Conservation (phyloP, 2,329 filamentous ascomycete genomes). For the Nigrospora sphaerica region DNA sequence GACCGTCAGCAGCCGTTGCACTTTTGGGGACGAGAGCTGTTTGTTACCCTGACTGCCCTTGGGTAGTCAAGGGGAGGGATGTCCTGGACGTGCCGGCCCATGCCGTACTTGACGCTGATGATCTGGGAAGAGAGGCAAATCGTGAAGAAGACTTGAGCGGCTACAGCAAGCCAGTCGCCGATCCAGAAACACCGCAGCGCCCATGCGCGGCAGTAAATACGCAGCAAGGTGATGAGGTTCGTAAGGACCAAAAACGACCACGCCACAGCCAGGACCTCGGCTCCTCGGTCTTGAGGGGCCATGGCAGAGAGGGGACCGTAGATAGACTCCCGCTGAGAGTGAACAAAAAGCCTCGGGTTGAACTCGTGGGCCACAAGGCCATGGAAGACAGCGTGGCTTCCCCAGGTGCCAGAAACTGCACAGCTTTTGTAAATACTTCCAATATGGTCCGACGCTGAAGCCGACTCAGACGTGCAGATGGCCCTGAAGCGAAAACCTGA, state of each 20-base stretch:
- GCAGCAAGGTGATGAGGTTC: slow-evolving; percentile 19
- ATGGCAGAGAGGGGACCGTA: no score
- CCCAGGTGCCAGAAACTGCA: no score
- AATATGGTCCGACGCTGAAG: no score
- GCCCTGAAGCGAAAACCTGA: no score
- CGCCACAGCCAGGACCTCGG: slow-evolving; percentile 16
- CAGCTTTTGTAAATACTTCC: no score
- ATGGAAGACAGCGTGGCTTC: no score
- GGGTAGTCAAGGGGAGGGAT: slow-evolving; percentile 10
- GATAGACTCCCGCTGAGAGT: no score
- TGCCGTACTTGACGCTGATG: slow-evolving; percentile 17
- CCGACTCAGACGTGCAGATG: no score
- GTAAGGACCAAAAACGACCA: slow-evolving; percentile 25
- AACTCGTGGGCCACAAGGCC: no score
- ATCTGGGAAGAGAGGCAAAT: slow-evolving; percentile 18
- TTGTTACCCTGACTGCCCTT: slow-evolving; percentile 20
- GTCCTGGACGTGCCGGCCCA: slow-evolving; percentile 13
- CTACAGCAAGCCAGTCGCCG: slow-evolving; percentile 25
- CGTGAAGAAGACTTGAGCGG: slow-evolving; percentile 18
- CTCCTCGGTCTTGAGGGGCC: slow-evolving; percentile 9
- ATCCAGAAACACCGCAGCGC: slow-evolving; percentile 22
- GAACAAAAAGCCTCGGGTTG: no score
- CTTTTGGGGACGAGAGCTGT: neutral
- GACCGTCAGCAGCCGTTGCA: neutral
- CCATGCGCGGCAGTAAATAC: slow-evolving; percentile 23